Base-by-base conservation (phyloP, 148 eudicot species). In the Nepenthes mirabilis region DNA sequence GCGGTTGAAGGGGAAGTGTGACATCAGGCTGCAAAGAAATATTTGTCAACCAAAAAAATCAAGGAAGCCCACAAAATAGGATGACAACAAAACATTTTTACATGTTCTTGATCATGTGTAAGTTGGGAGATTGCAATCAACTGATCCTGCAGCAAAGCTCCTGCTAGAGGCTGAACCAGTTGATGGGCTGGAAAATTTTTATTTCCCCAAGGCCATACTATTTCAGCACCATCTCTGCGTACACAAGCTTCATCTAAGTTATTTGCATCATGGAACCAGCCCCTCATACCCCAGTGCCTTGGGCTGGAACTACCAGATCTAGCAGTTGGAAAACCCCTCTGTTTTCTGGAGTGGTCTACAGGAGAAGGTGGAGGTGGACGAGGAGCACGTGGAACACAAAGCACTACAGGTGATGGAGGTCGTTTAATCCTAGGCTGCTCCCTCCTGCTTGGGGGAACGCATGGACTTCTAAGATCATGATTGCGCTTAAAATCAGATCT, bases 281-380 rank as follows among this genome's bases (percentile, higher is more conserved):
- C 90, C 80, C 80, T 80, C 62, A 91, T 72, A 60, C 96, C 98
- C 96, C 86, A 88, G 32, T 91, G 88, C 80, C 93, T 80, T 53
- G 98, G 98, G 69, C 98, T 91, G 48, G 98, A 91, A 80, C 98
- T 91, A 70, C 96, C 98, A 74, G 98, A 91, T 67, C 98, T 83
- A 57, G 86, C 98, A 60, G 94, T 83, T 43, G 95, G 91, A 62
- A 91, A 88, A 37, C 96, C 96, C 65, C 95, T 80, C 65, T 85
- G 94, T 65, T 79, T 88, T 74, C 90, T 82, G 47, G 88, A 88
- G 68, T 88, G 86, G 23, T 85, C 80, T 33, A 82, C 91, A 66
- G 94, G 95, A 70, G 97, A 90, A 10, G 95, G 97, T 57, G 95
- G 87, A 59, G 97, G 97, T 56, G 88, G 97, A 62, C 75, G 85